Conservation (phyloP, 2,329 filamentous ascomycete species). For the Nannizziopsis arthrosporioides region DNA sequence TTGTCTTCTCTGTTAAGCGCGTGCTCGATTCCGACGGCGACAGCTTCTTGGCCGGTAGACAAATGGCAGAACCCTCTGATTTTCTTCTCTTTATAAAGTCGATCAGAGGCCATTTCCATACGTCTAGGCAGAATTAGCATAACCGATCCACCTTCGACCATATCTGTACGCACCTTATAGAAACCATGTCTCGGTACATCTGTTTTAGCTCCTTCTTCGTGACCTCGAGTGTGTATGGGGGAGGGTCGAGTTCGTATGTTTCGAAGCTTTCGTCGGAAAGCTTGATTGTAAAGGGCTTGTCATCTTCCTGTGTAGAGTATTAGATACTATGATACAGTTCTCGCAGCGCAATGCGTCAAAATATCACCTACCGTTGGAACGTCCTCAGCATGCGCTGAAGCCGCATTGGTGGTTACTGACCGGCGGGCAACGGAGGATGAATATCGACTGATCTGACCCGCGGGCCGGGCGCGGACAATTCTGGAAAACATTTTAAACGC, state of each 20-base stretch:
- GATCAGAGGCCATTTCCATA: constrained; percentile 99
- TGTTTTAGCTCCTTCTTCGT: constrained; percentile 98
- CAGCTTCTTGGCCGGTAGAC: constrained; percentile 94
- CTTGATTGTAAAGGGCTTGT: constrained; percentile 81
- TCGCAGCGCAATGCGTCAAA: neutral
- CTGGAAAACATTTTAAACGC: constrained; percentile 54
- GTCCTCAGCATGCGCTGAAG: constrained; percentile 79
- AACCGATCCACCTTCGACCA: neutral
- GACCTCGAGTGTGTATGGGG: constrained; percentile 78
- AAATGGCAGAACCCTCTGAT: constrained; percentile 99
- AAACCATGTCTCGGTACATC: constrained; percentile 98
- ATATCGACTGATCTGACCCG: constrained; percentile 44
- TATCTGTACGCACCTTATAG: constrained; percentile 55
- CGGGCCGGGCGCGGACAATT: constrained; percentile 52
- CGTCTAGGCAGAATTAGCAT: constrained; percentile 48
- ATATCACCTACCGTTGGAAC: constrained; percentile 47
- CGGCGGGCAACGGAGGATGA: constrained; percentile 46
- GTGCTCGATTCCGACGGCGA: constrained; percentile 93
- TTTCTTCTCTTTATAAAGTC: constrained; percentile 99
- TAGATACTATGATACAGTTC: constrained; percentile 5
- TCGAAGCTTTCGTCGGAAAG: constrained; percentile 98
- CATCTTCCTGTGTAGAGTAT: constrained; percentile 57
- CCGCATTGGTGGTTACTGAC: constrained; percentile 88
- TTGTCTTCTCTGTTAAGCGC: constrained; percentile 85
- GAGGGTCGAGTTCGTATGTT: constrained; percentile 97